Conservation (phyloP, 1,284 basidiomycete species). For the Melampsora americana region DNA sequence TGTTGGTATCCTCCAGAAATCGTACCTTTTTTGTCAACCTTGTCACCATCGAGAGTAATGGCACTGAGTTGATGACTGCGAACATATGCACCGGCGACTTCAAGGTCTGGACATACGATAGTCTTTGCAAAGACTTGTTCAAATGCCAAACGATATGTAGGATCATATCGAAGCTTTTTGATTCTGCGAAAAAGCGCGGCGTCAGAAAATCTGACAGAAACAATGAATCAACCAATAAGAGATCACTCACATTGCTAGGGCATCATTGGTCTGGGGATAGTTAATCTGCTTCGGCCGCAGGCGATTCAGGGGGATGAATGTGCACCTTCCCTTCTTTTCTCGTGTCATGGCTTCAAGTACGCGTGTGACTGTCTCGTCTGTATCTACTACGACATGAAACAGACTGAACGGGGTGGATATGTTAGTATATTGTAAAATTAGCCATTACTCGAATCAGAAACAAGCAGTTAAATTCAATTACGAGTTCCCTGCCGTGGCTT, state of each 20-base stretch:
- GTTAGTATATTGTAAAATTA: not conserved
- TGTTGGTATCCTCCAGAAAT: constrained; percentile 96
- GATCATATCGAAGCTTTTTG: constrained; percentile 76
- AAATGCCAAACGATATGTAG: constrained; percentile 73
- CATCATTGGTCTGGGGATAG: constrained; percentile 74
- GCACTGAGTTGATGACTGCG: constrained; percentile 92
- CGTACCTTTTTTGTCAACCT: constrained; percentile 92
- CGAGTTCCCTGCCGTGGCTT: constrained; percentile 81
- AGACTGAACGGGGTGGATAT: constrained; percentile 60
- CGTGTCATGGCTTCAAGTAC: constrained; percentile 87
- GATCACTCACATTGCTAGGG: constrained; percentile 63
- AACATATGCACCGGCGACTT: constrained; percentile 88
- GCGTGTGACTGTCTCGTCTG: constrained; percentile 80
- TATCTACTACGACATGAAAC: constrained; percentile 97
- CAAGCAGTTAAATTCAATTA: not conserved
- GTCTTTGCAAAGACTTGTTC: constrained; percentile 98
- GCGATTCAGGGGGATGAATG: constrained; percentile 98
- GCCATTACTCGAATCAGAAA: not conserved
- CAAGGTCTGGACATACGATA: constrained; percentile 87
- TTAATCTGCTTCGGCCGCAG: constrained; percentile 68
- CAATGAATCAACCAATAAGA: constrained; percentile 23
- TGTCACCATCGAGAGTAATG: constrained; percentile 96
- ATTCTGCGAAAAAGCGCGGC: constrained; percentile 42
- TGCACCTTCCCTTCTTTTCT: constrained; percentile 88
- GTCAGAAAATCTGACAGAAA: constrained; percentile 5